Base-by-base conservation (phyloP, 495 filamentous ascomycete species). In the Physcia stellaris region DNA sequence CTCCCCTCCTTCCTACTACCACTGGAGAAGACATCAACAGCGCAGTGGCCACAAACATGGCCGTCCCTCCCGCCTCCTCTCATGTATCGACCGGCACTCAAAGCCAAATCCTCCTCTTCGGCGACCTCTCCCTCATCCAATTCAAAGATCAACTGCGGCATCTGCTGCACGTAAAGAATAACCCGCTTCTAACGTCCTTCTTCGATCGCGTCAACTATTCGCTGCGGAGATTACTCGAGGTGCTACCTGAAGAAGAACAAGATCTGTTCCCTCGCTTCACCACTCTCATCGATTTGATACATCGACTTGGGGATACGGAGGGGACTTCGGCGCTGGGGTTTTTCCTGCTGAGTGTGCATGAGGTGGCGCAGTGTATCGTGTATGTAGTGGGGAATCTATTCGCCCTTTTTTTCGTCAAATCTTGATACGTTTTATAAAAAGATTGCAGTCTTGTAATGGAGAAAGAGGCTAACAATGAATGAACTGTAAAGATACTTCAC, bases 341-440 rank as follows among this genome's bases (percentile, higher is more conserved):
- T 47, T 73, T 73, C 4, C 59, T 86, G 46, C 62, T 82, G 24
- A 77, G 73, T 33, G 71, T 80, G 34, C 65, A 77, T 30, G 79
- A 88, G 51, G 48, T 88, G n/a, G 77, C 68, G 28, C 74, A 79
- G 46, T 86, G 80, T 46, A 80, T 87, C 42, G 70, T 79, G 77
- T 85, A 38, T n/a, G n/a, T n/a, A n/a, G n/a, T n/a, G n/a, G n/a
- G n/a, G n/a, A n/a, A n/a, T n/a, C n/a, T n/a, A n/a, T n/a, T n/a
- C n/a, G n/a, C n/a, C n/a, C n/a, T n/a, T n/a, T n/a, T n/a, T n/a
- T n/a, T 28, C 26, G 26, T n/a, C n/a, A n/a, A n/a, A n/a, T n/a
- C n/a, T n/a, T n/a, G n/a, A n/a, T n/a, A n/a, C n/a, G n/a, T n/a
- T n/a, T n/a, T n/a, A n/a, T n/a, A n/a, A n/a, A n/a, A n/a, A n/a